Evolutionary conservation across 495 filamentous ascomycete species (phyloP).

Genomic region (Copromyces sp.): DNA sequence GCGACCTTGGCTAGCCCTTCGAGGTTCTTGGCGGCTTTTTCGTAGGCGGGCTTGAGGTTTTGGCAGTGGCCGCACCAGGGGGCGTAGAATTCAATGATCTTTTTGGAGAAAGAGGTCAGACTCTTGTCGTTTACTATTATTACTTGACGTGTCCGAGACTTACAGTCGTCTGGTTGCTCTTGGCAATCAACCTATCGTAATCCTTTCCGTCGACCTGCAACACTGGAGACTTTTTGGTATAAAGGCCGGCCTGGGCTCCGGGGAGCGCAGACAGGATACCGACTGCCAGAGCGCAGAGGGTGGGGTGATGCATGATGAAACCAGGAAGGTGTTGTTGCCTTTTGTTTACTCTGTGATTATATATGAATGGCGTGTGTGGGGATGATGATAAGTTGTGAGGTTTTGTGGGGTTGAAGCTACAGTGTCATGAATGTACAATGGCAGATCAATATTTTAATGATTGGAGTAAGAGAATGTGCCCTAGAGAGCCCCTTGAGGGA

Average conservation of each 20-base stretch:
- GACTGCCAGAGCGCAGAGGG: slow-evolving; percentile 34
- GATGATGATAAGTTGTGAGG: neutral
- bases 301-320: slow-evolving; percentile 34
- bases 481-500: neutral
- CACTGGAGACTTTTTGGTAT: slow-evolving; percentile 80
- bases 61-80: slow-evolving; percentile 97
- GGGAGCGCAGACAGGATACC: slow-evolving; percentile 45
- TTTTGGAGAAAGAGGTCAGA: neutral
- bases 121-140: slow-evolving; percentile 3
- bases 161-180: slow-evolving; percentile 88
- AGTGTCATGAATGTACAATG: slow-evolving; percentile 1
- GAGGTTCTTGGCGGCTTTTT: slow-evolving; percentile 83
- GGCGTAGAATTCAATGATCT: slow-evolving; percentile 76
- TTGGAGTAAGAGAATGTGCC: neutral
- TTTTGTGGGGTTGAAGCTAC: neutral
- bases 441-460: neutral
- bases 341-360: neutral
- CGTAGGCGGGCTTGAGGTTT: slow-evolving; percentile 89
- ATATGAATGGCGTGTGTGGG: neutral
- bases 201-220: slow-evolving; percentile 73
- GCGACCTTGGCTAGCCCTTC: slow-evolving; percentile 87
- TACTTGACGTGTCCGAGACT: slow-evolving; percentile 19
- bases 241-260: slow-evolving; percentile 59
- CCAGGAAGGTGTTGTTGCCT: neutral
- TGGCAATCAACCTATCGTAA: slow-evolving; percentile 76